Base-by-base conservation (phyloP, 306 rosid species). In the Quercus cerris region DNA sequence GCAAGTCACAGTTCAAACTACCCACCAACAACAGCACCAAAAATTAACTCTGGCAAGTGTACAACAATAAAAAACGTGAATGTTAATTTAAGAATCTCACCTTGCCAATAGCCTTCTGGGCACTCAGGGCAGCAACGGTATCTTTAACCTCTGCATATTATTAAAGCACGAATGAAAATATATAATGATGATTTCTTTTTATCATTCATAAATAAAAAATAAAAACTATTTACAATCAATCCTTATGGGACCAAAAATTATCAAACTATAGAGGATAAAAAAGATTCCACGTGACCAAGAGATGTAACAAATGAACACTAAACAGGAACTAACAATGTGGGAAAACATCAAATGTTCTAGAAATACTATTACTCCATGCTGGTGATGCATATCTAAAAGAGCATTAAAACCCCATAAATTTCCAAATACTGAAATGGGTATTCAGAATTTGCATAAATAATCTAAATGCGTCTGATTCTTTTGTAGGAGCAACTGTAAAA, bases 21-120 rank as follows among this genome's bases (percentile, higher is more conserved):
- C 54, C 54, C 15, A n/a, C 4, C 27, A 19, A 59, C 27, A 19
- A 59, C 14, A 59, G 66, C 66, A 59, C 17, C 66, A 59, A 20
- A 59, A 59, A 59, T 20, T 22, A 59, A 59, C 66, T 59, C 7
- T 59, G 3, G 10, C 46, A 38, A 38, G 46, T 38, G 46, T 38
- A 38, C 2, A 35, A 33, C 38, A 33, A 31, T 31, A 31, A 35
- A 15, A 28, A 20, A 57, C 19, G 44, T 33, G 3, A 66, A 54
- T n/a, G 5, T 6, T 5, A 15, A 49, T 54, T 59, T 13, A 69
- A 76, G 38, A 71, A 82, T 73, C 76, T 82, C 56, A 94, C 97
- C 97, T 89, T 94, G n/a, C 81, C 66, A 76, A 92, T 89, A 68
- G 90, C 76, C 83, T 91, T 94, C 73, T 88, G 93, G 67, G 94